These are phyloP conservation scores for Phytophthora macrochlamydospora DNA, from an alignment of 352 stramenopile species.

Conservation along the genomic window DNA sequence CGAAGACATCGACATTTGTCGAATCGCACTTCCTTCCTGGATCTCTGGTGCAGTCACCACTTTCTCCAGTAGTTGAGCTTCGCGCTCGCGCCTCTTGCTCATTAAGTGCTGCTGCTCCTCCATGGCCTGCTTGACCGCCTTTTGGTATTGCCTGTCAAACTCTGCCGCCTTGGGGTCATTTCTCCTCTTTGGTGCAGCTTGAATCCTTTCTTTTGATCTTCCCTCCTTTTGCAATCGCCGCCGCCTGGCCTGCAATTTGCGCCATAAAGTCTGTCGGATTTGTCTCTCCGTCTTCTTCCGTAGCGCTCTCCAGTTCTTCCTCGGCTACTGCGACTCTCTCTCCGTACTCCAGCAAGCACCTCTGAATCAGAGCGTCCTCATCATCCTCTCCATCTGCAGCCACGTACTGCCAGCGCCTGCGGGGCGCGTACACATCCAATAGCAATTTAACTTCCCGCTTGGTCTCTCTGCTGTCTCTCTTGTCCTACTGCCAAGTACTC, in stretches of 20 bases:
- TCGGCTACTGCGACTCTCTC: constrained; percentile 48
- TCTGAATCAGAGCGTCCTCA: constrained; percentile 77
- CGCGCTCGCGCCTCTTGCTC: constrained; percentile 44
- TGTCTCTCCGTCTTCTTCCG: constrained; percentile 2
- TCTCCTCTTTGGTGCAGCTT: constrained; percentile 20
- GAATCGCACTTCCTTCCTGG: constrained; percentile 9
- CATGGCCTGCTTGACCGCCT: constrained; percentile 51
- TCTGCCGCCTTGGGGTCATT: constrained; percentile 31
- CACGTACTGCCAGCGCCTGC: constrained; percentile 52
- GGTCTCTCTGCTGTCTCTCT: constrained; percentile 20
- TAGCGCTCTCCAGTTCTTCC: constrained; percentile 18
- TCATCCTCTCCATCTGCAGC: constrained; percentile 34
- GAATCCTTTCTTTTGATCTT: constrained; percentile 13
- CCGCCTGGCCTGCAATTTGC: constrained; percentile 55
- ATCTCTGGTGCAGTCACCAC: constrained; percentile 49
- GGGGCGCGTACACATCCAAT: constrained; percentile 41
- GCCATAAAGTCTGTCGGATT: constrained; percentile 42
- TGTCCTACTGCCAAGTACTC: constrained; percentile 36
- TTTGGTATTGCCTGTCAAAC: constrained; percentile 76
- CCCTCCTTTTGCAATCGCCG: constrained; percentile 36
- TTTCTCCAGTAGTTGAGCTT: constrained; percentile 55
- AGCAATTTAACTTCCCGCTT: constrained; percentile 56
- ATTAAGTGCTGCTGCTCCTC: constrained; percentile 53
- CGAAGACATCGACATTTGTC: constrained; percentile 8
- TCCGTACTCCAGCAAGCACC: constrained; percentile 84